These are phyloP conservation scores for Ophiostoma australiae DNA, from an alignment of 2,329 filamentous ascomycete species.

Conservation along the genomic window DNA sequence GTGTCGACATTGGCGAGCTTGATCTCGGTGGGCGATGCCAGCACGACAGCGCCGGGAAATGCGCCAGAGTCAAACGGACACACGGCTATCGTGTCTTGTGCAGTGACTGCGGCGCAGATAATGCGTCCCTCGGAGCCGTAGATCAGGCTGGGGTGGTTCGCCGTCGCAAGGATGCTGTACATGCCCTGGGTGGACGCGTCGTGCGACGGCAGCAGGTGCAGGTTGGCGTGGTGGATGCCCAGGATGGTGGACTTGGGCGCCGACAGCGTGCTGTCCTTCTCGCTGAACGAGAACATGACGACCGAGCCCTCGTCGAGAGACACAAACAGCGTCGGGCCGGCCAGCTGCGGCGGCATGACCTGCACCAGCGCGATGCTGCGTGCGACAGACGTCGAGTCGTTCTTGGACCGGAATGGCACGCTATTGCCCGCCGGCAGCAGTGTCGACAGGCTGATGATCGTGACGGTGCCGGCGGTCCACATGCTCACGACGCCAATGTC, in stretches of 20 bases:
- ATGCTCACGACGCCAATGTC: constrained; percentile 76
- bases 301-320: constrained; percentile 92
- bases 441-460: constrained; percentile 63
- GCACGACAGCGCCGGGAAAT: constrained; percentile 73
- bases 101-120: constrained; percentile 89
- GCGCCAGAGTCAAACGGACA: constrained; percentile 77
- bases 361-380: constrained; percentile 75
- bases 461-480: constrained; percentile 77
- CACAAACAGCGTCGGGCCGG: constrained; percentile 72
- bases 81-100: constrained; percentile 75
- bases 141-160: constrained; percentile 89
- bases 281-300: constrained; percentile 71
- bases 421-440: constrained; percentile 59
- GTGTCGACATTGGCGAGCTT: constrained; percentile 78
- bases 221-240: constrained; percentile 76
- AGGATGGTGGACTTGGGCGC: constrained; percentile 76
- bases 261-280: constrained; percentile 57
- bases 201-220: constrained; percentile 69
- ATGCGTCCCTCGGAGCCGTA: constrained; percentile 84
- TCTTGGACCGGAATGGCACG: constrained; percentile 54
- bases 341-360: constrained; percentile 57
- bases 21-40: constrained; percentile 71
- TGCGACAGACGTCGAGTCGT: constrained; percentile 69
- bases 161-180: constrained; percentile 84
- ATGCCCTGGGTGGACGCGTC: constrained; percentile 40